Base-by-base conservation (phyloP, 306 rosid species). In the Pyrus pyrifolia region DNA sequence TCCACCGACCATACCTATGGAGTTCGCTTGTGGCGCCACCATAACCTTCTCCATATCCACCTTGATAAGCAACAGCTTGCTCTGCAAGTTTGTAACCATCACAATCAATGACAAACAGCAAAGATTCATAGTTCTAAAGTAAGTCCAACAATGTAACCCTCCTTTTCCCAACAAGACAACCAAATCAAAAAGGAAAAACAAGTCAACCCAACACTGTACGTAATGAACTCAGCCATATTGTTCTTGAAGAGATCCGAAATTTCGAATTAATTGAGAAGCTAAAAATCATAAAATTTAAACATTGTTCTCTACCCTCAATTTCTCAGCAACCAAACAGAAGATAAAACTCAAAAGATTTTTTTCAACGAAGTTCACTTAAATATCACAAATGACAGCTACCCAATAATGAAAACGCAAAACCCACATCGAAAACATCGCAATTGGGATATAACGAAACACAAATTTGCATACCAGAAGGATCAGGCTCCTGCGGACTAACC, bases 1-100 rank as follows among this genome's bases (percentile, higher is more conserved):
- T 69, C 3, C 15, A 52, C 38, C 23, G 5, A 72, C 53, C 42
- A 51, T 89, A 94, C 97, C 97, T 92, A 78, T 45, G 88, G 57
- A 77, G 64, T 64, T 85, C 88, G 23, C 82, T 78, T 40, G 77
- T 68, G 58, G 87, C 53, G 83, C 78, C 89, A 70, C 83, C 86
- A 68, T 75, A 76, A 21, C 79, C 83, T 83, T 83, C 93, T 77
- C 87, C 97, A 80, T 87, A 86, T 78, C 79, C 93, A 52, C 82
- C 97, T 83, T 90, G 92, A 83, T 85, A 86, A 71, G 76, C 85
- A 78, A 80, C 59, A 78, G 85, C 89, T 87, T 89, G 93, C 80
- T 78, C 97, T 95, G 90, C 86, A 83, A 80, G 69, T 27, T 31
- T 35, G 10, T 62, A 82, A 73, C 74, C 60, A 42, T 42, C 46